A percentile compares a stretch with the other conserved stretches of the same genome.
Conservation (phyloP, 108 stramenopile genomes). For the Bacterosira constricta region DNA sequence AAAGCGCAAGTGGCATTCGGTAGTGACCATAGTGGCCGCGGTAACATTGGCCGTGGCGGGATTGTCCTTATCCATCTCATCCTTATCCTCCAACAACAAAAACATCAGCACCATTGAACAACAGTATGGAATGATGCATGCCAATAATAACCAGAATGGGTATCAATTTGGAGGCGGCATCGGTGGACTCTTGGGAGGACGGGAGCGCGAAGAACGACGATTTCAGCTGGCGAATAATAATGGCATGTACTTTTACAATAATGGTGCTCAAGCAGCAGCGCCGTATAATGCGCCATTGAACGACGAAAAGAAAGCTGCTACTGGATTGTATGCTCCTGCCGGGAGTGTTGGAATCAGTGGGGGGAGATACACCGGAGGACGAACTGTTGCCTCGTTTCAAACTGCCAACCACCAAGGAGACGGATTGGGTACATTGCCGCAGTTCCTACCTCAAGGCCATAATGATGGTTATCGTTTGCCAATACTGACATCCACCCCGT, state of each 20-base stretch:
- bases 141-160: no score
- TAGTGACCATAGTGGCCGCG: conserved; percentile 2
- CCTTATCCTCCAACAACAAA: neutral
- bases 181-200: conserved; percentile 13
- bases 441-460: no score
- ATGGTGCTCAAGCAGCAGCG: neutral
- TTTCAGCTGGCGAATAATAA: conserved; percentile 7
- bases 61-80: neutral
- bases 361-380: no score
- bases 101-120: no score
- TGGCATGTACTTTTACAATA: neutral
- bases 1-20: neutral
- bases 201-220: conserved; percentile 3
- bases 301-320: no score
- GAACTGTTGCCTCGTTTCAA: no score
- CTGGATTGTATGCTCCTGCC: no score
- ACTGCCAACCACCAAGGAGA: no score
- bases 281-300: neutral
- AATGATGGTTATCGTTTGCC: no score
- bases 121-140: no score
- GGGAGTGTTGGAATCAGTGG: no score
- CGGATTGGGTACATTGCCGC: no score
- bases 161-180: conserved; percentile 32
- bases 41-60: neutral
- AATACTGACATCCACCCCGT: conserved; percentile 12